Base-by-base conservation (phyloP, 2,329 filamentous ascomycete species). In the Epichloe gansuensis region DNA sequence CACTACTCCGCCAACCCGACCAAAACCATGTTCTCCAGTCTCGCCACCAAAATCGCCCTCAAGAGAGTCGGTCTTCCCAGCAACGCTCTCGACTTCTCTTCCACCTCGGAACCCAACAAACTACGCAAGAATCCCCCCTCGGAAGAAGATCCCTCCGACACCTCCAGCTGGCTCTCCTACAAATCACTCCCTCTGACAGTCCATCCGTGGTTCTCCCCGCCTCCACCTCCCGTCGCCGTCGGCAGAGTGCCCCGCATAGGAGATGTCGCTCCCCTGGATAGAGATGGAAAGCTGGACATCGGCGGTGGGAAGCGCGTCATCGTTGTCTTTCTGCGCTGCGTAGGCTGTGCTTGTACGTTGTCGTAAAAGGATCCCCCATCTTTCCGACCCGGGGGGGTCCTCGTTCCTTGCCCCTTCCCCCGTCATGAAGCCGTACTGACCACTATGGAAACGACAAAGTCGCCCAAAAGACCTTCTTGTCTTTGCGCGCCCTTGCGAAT, bases 41-140 rank as follows among this genome's bases (percentile, higher is more conserved):
- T 82, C 52, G 72, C 74, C 15, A 77, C 77, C 45, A 81, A 81
- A 64, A 66, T 81, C 56, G 78, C 77, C 55, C 69, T 82, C 58
- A 77, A 71, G 57, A 80, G 78, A 61, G 72, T 72, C 49, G 78
- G 78, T 60, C 63, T 81, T 51, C 71, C 74, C 40, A 74, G 69
- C 63, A 68, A 80, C 57, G 64, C 71, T 46, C 65, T 81, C 52
- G 67, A 74, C 50, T 65, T 70, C 34, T 56, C 62, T 38, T 57
- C 41, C 53, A 34, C 31, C 54, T 51, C 36, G 61, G 62, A 63
- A 65, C 50, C 61, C 65, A 39, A 66, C 63, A 56, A 67, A 64
- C 56, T 61, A 50, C 54, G 63, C 48, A 69, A 66, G 53, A 59
- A 57, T 66, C 59, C 15, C 62, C 64, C 25, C 41, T 62, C 64